Evolutionary conservation across 805 yeast genomes (phyloP), one percentile per base, ranked within the genome.

Genomic region (Cyberlindnera galapagoensis): DNA sequence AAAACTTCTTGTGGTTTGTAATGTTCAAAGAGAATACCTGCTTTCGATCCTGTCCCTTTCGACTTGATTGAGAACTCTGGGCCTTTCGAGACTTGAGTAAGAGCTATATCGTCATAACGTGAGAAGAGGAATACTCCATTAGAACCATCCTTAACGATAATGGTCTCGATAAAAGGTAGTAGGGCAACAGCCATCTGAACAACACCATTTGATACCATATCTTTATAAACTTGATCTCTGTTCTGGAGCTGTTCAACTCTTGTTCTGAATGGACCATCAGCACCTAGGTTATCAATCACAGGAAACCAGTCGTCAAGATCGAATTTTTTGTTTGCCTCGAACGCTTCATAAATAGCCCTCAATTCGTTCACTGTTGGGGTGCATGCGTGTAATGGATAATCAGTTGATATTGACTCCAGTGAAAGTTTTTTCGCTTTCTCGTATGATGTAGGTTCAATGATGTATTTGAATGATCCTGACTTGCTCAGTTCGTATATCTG

Each of bases 371-470:
- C 49, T 1, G 94, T 87, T 1, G 95, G 95, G 0, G 92, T 80
- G 2, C 51, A 20, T 34, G 23, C 44, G 30, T 30, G 34, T 6
- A 43, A 20, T 5, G 46, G 38, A 13, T 24, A 12, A 6, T 26
- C 21, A 6, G 40, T 35, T 2, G 33, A 19, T 9, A 38, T 18
- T 5, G 24, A 26, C 5, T 27, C 14, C n/a, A 30, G 18, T 8
- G 42, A 35, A 7, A 52, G 27, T 15, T 36, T 43, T 30, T 68
- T 60, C 3, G 88, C 70, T 49, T 85, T 86, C 3, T 74, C 65
- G 2, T 61, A 64, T 1, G 92, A 79, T 0, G 95, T 86, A 4
- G 96, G 95, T 43, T 86, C 96, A 37, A 78, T 64, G 2, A 80
- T 59, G 69, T 62, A 8, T 51, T 55, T 9, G 60, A 55, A 23